A percentile compares a stretch with the other conserved stretches of the same genome.
These are phyloP conservation scores for Vitis amurensis DNA, from an alignment of 164 flowering plant genomes.

Conservation along the genomic window DNA sequence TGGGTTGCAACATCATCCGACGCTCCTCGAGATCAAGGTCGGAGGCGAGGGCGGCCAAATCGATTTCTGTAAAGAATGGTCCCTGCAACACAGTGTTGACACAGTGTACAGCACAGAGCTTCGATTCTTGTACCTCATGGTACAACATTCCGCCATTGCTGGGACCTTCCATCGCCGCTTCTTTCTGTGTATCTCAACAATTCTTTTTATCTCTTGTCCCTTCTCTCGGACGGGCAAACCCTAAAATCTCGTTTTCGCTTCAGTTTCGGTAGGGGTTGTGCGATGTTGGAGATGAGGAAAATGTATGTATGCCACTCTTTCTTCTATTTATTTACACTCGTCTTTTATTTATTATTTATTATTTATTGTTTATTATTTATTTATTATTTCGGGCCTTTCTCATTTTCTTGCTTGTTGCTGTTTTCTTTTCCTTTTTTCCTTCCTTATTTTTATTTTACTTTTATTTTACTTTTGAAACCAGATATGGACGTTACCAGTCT, in stretches of 20 bases:
- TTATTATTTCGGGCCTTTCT: no score
- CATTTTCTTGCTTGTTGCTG: no score
- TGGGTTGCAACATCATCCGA: slow-evolving; percentile 72
- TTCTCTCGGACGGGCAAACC: slow-evolving; percentile 12
- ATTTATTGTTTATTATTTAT: no score
- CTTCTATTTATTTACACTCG: no score
- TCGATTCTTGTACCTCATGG: slow-evolving; percentile 96
- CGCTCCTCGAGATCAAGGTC: slow-evolving; percentile 90
- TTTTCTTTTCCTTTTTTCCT: no score
- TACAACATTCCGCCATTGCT: slow-evolving; percentile 96
- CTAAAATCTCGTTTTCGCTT: slow-evolving; percentile 6
- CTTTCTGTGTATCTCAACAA: neutral
- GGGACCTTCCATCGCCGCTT: slow-evolving; percentile 50
- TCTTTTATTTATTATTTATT: no score
- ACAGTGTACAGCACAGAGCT: slow-evolving; percentile 96
- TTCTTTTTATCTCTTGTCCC: neutral
- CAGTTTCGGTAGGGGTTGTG: neutral
- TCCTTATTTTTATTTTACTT: no score
- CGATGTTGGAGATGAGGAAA: neutral
- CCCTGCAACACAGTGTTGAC: slow-evolving; percentile 96
- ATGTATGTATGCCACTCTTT: neutral
- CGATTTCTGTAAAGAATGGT: slow-evolving; percentile 92
- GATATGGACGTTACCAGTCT: slow-evolving; percentile 3
- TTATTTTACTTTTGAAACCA: no score
- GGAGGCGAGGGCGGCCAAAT: slow-evolving; percentile 92